Conservation (phyloP, 2,329 filamentous ascomycete genomes). For the Colletotrichum truncatum region DNA sequence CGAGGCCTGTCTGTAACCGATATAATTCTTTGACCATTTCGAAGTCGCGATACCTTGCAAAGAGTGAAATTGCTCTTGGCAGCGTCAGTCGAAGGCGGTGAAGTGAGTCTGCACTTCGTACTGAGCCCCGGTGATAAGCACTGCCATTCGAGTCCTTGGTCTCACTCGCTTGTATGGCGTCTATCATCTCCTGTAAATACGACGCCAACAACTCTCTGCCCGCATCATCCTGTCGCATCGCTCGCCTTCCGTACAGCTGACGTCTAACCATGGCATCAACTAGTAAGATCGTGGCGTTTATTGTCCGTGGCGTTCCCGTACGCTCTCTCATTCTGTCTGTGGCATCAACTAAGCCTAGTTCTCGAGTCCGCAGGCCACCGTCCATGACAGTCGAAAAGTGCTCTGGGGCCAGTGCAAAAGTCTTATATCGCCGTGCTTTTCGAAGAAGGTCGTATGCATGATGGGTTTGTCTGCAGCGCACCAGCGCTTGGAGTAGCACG, state of each 20-base stretch:
- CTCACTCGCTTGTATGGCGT: slow-evolving; percentile 9
- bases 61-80: slow-evolving; percentile 39
- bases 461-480: slow-evolving; percentile 57
- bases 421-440: slow-evolving; percentile 50
- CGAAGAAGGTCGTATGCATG: slow-evolving; percentile 59
- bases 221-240: slow-evolving; percentile 32
- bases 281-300: slow-evolving; percentile 52
- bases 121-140: not conserved
- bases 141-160: not conserved
- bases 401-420: slow-evolving; percentile 55
- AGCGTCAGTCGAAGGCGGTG: slow-evolving; percentile 9
- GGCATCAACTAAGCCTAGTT: slow-evolving; percentile 51
- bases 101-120: slow-evolving; percentile 1
- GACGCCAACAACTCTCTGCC: slow-evolving; percentile 36
- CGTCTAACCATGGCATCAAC: slow-evolving; percentile 47
- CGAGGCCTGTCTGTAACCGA: slow-evolving; percentile 54
- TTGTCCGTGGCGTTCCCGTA: slow-evolving; percentile 50
- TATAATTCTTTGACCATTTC: slow-evolving; percentile 67
- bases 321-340: slow-evolving; percentile 54
- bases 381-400: slow-evolving; percentile 65
- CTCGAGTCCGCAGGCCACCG: slow-evolving; percentile 55
- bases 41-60: slow-evolving; percentile 51
- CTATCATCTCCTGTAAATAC: slow-evolving; percentile 37
- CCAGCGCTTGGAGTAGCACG: slow-evolving; percentile 58
- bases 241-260: slow-evolving; percentile 25